phyloP scores from a whole-genome alignment of 345 rosid species.

The Psidium friedrichsthalianum region DNA sequence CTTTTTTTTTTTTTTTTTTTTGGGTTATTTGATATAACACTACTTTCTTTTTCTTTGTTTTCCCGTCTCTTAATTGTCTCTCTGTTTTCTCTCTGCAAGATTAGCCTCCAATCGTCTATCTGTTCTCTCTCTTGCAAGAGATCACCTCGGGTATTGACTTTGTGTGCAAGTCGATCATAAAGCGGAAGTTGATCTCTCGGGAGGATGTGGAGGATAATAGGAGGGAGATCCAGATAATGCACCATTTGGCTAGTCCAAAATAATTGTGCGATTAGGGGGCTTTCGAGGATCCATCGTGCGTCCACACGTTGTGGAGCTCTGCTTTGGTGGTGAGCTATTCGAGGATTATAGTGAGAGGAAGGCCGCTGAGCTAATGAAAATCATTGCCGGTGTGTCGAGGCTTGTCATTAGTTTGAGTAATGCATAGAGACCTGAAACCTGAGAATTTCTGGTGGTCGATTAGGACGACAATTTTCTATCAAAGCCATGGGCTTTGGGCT shows the following conservation, averaged over 20 bases:
- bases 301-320: conserved; percentile 25
- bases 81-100: background rate
- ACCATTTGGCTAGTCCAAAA: conserved; percentile 36
- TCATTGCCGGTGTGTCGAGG: conserved; percentile 84
- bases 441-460: conserved; percentile 86
- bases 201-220: conserved; percentile 92
- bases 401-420: conserved; percentile 91
- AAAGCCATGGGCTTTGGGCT: conserved; percentile 97
- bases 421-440: conserved; percentile 96
- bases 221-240: conserved; percentile 62
- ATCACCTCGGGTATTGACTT: conserved; percentile 49
- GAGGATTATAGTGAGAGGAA: conserved; percentile 90
- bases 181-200: conserved; percentile 77
- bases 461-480: conserved; percentile 9
- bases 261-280: conserved; percentile 44
- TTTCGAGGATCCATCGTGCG: conserved; percentile 15
- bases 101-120: background rate
- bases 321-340: conserved; percentile 82
- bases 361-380: conserved; percentile 84
- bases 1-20: too few relatives aligned
- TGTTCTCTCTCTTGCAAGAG: conserved; percentile 13
- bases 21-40: too few relatives aligned
- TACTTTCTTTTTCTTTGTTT: too few relatives aligned
- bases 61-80: too few relatives aligned
- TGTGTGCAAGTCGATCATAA: conserved; percentile 86